Base-by-base conservation (phyloP, 2,329 filamentous ascomycete species). In the Paecilomyces fulvus region DNA sequence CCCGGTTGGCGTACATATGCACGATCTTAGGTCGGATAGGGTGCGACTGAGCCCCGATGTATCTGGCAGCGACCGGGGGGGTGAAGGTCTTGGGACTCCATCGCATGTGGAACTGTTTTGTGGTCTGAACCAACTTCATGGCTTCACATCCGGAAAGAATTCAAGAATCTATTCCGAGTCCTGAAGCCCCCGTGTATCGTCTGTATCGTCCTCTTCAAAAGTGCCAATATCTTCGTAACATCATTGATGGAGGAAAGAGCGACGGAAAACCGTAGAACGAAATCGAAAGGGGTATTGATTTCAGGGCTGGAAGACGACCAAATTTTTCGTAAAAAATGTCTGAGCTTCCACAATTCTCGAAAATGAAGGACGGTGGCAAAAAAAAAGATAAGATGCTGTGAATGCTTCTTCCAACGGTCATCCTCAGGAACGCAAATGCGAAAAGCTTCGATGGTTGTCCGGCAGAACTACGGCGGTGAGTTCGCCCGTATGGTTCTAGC, bases 11-110 rank as follows among this genome's bases (percentile, higher is more conserved):
- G 54, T 70, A 75, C 55, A 69, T 64, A 46, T 75, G 62, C 23
- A 64, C 48, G 53, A 76, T 65, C 60, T 73, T 75, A 20, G 69
- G 69, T 14, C 67, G 66, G 52, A 77, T 64, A 1, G 70, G 67
- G 60, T 76, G 69, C 52, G 58, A 54, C 10, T 55, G 63, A 59
- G 60, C 52, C 30, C 30, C 51, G 33, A 68, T 54, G 63, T 72
- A 70, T 49, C 70, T 68, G n/a, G 48, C 17, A 30, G 67, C 71
- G 51, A 72, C 57, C 6, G 65, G 61, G 25, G 68, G 63, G 14
- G 64, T 60, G 20, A 64, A 49, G 30, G 63, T 54, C 25, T 62
- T 59, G 7, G 59, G 57, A 49, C 53, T 55, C 57, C 69, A 73
- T 48, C 62, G 61, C 30, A 70, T 17, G 14, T 56, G 33, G 23